These are phyloP conservation scores for Dendryphion nanum DNA, from an alignment of 2,329 filamentous ascomycete genomes.

Conservation along the genomic window DNA sequence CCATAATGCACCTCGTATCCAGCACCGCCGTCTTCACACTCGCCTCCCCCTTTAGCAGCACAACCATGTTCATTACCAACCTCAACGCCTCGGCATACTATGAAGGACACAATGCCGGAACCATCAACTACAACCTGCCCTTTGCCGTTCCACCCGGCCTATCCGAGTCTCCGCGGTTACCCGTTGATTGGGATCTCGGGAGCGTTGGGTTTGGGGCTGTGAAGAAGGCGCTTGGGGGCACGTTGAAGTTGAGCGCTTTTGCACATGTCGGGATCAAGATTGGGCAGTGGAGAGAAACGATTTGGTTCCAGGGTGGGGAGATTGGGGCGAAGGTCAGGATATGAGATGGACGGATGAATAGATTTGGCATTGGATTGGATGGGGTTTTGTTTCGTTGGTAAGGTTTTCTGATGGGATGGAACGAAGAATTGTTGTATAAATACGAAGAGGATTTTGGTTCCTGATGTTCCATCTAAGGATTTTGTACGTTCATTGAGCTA, in stretches of 20 bases:
- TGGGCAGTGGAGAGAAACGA: slow-evolving; percentile 67
- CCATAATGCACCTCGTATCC: slow-evolving; percentile 80
- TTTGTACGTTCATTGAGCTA: too few relatives aligned
- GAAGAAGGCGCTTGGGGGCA: slow-evolving; percentile 74
- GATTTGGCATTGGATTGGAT: too few relatives aligned
- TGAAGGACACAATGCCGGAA: slow-evolving; percentile 75
- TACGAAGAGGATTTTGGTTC: too few relatives aligned
- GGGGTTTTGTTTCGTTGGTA: too few relatives aligned
- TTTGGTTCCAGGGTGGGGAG: slow-evolving; percentile 51
- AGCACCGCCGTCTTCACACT: slow-evolving; percentile 85
- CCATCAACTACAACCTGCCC: slow-evolving; percentile 70
- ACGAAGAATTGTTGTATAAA: too few relatives aligned
- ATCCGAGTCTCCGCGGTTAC: slow-evolving; percentile 71
- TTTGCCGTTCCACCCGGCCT: slow-evolving; percentile 76
- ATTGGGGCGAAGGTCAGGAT: slow-evolving; percentile 50
- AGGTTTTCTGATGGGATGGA: too few relatives aligned
- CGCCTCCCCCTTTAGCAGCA: slow-evolving; percentile 71
- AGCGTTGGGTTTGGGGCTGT: slow-evolving; percentile 82
- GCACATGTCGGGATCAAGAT: slow-evolving; percentile 74
- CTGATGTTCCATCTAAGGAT: too few relatives aligned
- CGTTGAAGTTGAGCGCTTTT: slow-evolving; percentile 72
- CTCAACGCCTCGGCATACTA: slow-evolving; percentile 86
- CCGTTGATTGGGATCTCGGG: slow-evolving; percentile 75
- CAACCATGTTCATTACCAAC: slow-evolving; percentile 72
- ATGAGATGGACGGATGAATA: too few relatives aligned